A percentile compares a stretch with the other conserved stretches of the same genome.
Conservation (phyloP, 345 rosid genomes). For the Odontarrhena argentea region DNA sequence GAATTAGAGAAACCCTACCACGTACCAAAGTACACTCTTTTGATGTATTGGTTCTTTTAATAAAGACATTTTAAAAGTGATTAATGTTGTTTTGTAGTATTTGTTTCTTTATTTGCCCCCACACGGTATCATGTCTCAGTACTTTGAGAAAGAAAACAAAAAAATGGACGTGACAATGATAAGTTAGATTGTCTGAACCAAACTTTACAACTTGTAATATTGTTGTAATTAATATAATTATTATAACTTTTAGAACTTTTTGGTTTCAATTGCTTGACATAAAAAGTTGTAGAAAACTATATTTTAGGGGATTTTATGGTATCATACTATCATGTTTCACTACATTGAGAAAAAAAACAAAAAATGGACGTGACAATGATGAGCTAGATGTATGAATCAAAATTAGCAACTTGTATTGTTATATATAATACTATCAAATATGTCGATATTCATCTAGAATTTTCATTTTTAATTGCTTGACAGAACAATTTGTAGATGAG, state of each 20-base stretch:
- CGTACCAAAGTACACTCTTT: conserved; percentile 14
- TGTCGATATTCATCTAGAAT: not conserved
- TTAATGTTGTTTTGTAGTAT: conserved; percentile 23
- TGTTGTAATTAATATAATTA: not conserved
- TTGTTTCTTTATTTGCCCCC: conserved; percentile 34
- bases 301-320: too few relatives aligned
- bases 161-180: conserved; percentile 29
- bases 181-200: conserved; percentile 37
- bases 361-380: not conserved
- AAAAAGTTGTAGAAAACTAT: too few relatives aligned
- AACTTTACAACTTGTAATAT: conserved; percentile 27
- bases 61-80: conserved; percentile 6
- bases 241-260: conserved; percentile 4
- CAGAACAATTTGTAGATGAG: conserved; percentile 16
- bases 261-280: too few relatives aligned
- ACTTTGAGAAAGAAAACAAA: not conserved
- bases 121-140: conserved; percentile 36
- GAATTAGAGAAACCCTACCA: conserved; percentile 28
- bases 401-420: not conserved
- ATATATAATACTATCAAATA: not conserved
- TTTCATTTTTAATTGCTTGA: conserved; percentile 25
- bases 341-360: not conserved
- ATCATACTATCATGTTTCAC: conserved; percentile 21
- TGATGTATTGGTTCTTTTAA: conserved; percentile 18
- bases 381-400: too few relatives aligned